A percentile compares a stretch with the other conserved stretches of the same genome.
phyloP scores from a whole-genome alignment of 129 eudicot genomes.

The Tagetes erecta region DNA sequence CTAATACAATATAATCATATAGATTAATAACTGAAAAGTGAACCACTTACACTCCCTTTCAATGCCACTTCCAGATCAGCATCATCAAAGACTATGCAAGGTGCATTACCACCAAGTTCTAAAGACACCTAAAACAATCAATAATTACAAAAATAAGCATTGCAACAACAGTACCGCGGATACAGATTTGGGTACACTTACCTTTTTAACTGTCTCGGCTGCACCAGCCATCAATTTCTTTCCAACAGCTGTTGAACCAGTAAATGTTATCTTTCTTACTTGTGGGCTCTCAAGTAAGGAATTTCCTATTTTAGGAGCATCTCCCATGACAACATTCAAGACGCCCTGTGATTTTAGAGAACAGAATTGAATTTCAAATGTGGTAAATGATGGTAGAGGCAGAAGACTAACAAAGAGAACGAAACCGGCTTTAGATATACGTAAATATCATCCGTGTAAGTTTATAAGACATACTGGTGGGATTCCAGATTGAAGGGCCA shows the following conservation, averaged over 20 bases:
- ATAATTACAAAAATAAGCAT: background rate
- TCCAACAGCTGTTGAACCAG: slow-evolving; percentile 93
- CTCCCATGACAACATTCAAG: slow-evolving; percentile 92
- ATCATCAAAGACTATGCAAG: slow-evolving; percentile 92
- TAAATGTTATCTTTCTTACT: slow-evolving; percentile 93
- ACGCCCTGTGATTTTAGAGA: slow-evolving; percentile 55
- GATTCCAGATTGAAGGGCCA: slow-evolving; percentile 87
- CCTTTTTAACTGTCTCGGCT: slow-evolving; percentile 89
- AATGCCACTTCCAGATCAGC: slow-evolving; percentile 93
- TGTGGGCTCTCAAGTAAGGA: slow-evolving; percentile 65
- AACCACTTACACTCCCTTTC: slow-evolving; percentile 85
- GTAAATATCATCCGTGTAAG: background rate
- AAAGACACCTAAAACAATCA: slow-evolving; percentile 64
- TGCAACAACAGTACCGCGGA: slow-evolving; percentile 1
- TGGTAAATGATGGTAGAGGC: background rate
- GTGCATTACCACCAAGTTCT: slow-evolving; percentile 99
- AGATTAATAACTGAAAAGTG: slow-evolving; percentile 1
- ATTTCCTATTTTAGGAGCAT: slow-evolving; percentile 78
- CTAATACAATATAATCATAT: background rate
- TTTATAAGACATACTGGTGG: slow-evolving; percentile 61
- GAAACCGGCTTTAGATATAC: slow-evolving; percentile 39
- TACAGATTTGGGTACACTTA: slow-evolving; percentile 16
- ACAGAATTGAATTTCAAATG: background rate
- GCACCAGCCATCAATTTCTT: slow-evolving; percentile 94
- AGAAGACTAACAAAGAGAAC: too few species aligned